phyloP scores from a whole-genome alignment of 805 yeast species.

The Lipomyces sp. region DNA sequence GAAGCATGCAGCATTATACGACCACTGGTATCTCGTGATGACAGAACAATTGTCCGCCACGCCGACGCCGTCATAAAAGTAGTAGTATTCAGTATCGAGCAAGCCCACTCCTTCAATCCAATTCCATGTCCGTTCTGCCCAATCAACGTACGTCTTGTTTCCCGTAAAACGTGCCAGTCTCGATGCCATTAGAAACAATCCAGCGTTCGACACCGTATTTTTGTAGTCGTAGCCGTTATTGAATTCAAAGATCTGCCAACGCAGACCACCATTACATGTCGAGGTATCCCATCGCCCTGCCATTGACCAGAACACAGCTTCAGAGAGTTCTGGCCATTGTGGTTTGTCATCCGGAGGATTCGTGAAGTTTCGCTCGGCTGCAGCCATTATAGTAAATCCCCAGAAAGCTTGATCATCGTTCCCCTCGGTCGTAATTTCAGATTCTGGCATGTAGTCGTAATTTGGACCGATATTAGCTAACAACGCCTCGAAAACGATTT shows the following conservation, averaged over 20 bases:
- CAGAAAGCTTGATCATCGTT: constrained; percentile 98
- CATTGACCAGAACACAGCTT: constrained; percentile 92
- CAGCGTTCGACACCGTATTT: constrained; percentile 83
- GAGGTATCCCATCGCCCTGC: constrained; percentile 79
- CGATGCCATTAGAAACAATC: constrained; percentile 79
- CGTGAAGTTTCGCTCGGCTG: constrained; percentile 85
- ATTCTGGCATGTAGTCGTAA: constrained; percentile 81
- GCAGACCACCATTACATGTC: constrained; percentile 82
- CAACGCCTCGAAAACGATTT: constrained; percentile 63
- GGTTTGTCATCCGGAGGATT: constrained; percentile 67
- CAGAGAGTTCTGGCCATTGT: constrained; percentile 82
- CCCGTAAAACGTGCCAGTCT: constrained; percentile 78
- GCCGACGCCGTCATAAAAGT: constrained; percentile 56
- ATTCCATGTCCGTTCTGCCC: constrained; percentile 73
- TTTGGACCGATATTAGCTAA: constrained; percentile 73
- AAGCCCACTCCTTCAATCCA: constrained; percentile 65
- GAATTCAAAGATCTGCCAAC: constrained; percentile 97
- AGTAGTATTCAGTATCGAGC: constrained; percentile 44
- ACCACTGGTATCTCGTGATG: constrained; percentile 71
- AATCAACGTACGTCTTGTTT: constrained; percentile 71
- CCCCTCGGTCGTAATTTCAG: constrained; percentile 91
- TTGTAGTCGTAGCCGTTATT: constrained; percentile 93
- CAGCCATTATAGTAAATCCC: constrained; percentile 92
- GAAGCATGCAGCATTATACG: constrained; percentile 82
- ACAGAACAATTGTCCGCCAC: constrained; percentile 64